phyloP scores from a whole-genome alignment of 176 grass and related monocot genomes.

The Cenchrus fungigraminus region DNA sequence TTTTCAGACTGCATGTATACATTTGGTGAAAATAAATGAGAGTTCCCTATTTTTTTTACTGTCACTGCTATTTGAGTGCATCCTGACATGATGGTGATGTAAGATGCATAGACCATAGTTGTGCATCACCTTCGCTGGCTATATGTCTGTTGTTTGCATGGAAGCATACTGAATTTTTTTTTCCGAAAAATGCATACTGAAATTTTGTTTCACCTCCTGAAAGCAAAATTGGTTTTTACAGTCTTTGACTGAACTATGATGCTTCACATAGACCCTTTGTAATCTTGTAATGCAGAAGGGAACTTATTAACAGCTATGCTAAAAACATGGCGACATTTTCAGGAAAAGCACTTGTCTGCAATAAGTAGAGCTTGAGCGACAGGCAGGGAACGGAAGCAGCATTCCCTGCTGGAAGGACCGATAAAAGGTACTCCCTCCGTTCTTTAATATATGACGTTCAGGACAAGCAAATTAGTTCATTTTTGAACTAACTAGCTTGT shows the following conservation, averaged over 20 bases:
- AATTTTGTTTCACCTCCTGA: neutral
- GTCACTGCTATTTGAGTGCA: neutral
- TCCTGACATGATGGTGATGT: neutral
- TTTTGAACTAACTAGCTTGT: too few species aligned
- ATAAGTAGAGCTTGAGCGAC: neutral
- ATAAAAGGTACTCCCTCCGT: neutral
- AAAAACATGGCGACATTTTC: neutral
- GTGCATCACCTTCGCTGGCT: neutral
- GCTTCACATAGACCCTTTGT: neutral
- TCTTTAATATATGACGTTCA: too few species aligned
- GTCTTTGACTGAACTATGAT: constrained; percentile 5
- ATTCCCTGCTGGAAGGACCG: neutral
- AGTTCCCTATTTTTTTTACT: neutral
- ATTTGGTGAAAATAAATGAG: constrained; percentile 31
- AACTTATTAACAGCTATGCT: neutral
- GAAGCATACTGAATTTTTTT: constrained; percentile 3
- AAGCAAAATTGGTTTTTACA: neutral
- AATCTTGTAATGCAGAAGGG: neutral
- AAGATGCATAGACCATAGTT: neutral
- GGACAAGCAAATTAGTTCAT: too few species aligned
- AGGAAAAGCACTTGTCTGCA: neutral
- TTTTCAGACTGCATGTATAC: neutral
- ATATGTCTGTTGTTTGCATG: neutral
- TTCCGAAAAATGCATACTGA: neutral
- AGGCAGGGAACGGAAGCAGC: neutral